Conservation (phyloP, 176 grass and related monocot genomes). For the Stipa capillata region DNA sequence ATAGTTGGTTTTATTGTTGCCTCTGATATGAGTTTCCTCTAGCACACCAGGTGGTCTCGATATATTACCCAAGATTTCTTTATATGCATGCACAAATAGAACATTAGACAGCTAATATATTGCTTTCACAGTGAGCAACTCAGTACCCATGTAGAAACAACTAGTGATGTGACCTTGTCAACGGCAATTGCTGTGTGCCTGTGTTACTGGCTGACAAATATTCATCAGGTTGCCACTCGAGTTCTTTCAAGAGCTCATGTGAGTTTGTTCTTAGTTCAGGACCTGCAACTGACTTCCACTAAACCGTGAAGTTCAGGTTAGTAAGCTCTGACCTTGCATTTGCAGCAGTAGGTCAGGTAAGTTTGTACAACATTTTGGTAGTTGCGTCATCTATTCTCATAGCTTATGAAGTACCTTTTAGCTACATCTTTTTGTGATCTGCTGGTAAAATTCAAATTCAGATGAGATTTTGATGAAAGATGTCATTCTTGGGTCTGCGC, state of each 20-base stretch:
- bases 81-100: background rate
- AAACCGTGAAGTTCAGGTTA: background rate
- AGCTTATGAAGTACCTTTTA: background rate
- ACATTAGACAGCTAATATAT: background rate
- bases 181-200: background rate
- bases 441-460: background rate
- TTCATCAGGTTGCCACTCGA: background rate
- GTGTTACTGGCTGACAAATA: too few species aligned
- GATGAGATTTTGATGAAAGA: background rate
- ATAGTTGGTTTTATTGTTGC: background rate
- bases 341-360: background rate
- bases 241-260: background rate
- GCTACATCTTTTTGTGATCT: background rate
- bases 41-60: background rate
- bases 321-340: background rate
- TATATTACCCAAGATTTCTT: background rate
- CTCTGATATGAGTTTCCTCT: background rate
- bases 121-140: background rate
- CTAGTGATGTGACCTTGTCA: background rate
- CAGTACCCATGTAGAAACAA: background rate
- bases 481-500: background rate
- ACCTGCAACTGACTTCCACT: background rate
- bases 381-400: background rate
- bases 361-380: background rate
- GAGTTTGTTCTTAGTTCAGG: background rate